These are phyloP conservation scores for Aspergillus phoenicis DNA, from an alignment of 2,329 filamentous ascomycete species.

Conservation along the genomic window DNA sequence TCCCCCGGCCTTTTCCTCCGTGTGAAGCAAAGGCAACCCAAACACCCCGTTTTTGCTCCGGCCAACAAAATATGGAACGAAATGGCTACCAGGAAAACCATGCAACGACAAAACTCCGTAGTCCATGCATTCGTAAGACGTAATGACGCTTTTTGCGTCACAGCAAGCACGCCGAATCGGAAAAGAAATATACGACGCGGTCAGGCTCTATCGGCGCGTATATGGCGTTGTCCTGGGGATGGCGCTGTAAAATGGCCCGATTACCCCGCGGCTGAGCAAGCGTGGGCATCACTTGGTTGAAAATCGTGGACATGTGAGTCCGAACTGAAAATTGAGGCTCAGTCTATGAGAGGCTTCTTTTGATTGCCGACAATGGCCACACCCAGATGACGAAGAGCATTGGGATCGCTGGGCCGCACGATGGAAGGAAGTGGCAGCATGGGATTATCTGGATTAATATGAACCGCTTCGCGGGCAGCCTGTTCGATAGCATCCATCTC, in stretches of 20 bases:
- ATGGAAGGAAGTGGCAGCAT: slow-evolving; percentile 88
- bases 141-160: slow-evolving; percentile 24
- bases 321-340: slow-evolving; percentile 33
- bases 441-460: slow-evolving; percentile 85
- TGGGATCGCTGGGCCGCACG: slow-evolving; percentile 73
- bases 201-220: slow-evolving; percentile 1
- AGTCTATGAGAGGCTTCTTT: slow-evolving; percentile 68
- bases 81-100: slow-evolving; percentile 29
- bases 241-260: neutral
- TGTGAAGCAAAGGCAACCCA: slow-evolving; percentile 18
- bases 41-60: slow-evolving; percentile 26
- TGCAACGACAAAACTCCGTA: slow-evolving; percentile 38
- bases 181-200: slow-evolving; percentile 10
- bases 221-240: neutral
- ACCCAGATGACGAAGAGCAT: slow-evolving; percentile 62
- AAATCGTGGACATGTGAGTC: neutral
- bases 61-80: slow-evolving; percentile 25
- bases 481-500: slow-evolving; percentile 99
- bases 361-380: slow-evolving; percentile 64
- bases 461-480: slow-evolving; percentile 86
- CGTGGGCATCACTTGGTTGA: neutral
- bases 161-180: slow-evolving; percentile 19
- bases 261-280: neutral
- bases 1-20: slow-evolving; percentile 9
- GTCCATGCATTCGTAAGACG: slow-evolving; percentile 41